phyloP scores from a whole-genome alignment of 352 stramenopile species.

The Globisporangium spinosum region DNA sequence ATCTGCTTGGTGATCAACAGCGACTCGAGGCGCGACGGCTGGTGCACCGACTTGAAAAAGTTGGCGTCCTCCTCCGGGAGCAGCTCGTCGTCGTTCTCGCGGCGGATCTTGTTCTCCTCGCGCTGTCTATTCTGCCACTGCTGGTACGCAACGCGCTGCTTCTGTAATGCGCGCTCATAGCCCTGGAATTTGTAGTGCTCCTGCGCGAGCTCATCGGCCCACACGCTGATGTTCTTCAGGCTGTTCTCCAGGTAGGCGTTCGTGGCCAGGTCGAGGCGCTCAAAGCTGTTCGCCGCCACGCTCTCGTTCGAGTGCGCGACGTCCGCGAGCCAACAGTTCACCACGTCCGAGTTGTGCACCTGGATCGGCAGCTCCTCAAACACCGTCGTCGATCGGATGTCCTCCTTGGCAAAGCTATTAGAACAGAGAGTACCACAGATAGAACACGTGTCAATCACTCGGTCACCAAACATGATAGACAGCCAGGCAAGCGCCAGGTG shows the following conservation, averaged over 20 bases:
- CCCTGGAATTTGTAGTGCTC: constrained; percentile 94
- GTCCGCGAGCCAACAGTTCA: constrained; percentile 93
- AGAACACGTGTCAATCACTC: not conserved
- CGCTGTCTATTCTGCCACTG: constrained; percentile 86
- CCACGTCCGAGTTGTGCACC: constrained; percentile 94
- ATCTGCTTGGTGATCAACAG: constrained; percentile 91
- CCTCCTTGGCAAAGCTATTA: constrained; percentile 66
- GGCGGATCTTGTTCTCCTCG: constrained; percentile 85
- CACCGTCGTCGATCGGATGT: constrained; percentile 86
- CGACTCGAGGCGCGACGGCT: constrained; percentile 84
- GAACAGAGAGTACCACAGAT: not conserved
- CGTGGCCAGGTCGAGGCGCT: constrained; percentile 94
- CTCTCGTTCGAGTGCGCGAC: constrained; percentile 59
- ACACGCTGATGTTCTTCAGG: constrained; percentile 97
- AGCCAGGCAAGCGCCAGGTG: not conserved
- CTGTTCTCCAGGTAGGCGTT: constrained; percentile 96
- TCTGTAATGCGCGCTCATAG: constrained; percentile 85
- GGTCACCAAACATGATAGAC: not conserved
- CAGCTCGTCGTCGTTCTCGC: constrained; percentile 71
- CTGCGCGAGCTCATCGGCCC: constrained; percentile 95
- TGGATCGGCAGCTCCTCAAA: constrained; percentile 96
- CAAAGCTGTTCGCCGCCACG: constrained; percentile 85
- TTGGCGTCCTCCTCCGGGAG: constrained; percentile 82
- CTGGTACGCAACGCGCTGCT: constrained; percentile 78
- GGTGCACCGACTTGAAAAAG: constrained; percentile 86